These are phyloP conservation scores for Neopestalotiopsis rosae DNA, from an alignment of 2,329 filamentous ascomycete genomes.

Conservation along the genomic window DNA sequence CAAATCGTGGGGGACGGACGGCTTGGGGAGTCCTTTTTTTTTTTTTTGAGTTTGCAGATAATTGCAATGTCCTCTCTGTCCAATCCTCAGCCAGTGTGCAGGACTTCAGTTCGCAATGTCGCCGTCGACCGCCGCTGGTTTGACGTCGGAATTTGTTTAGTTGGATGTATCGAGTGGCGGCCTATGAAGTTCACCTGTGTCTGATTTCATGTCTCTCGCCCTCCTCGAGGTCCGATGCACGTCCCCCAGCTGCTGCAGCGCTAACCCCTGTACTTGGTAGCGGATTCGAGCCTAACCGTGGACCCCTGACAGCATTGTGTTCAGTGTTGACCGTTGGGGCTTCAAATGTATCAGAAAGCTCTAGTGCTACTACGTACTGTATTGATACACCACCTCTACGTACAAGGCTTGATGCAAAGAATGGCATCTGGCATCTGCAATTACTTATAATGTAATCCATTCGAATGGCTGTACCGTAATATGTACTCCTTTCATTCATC, in stretches of 20 bases:
- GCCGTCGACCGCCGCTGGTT: neutral
- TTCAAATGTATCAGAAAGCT: neutral
- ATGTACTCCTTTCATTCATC: no score
- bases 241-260: neutral
- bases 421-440: no score
- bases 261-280: slow-evolving; percentile 10
- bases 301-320: neutral
- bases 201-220: neutral
- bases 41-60: neutral
- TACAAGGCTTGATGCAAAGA: no score
- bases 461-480: no score
- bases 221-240: slow-evolving; percentile 6
- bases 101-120: neutral
- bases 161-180: neutral
- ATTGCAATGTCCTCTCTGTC: neutral
- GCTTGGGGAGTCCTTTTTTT: neutral
- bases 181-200: neutral
- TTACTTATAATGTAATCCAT: no score
- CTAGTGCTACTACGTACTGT: neutral
- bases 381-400: neutral
- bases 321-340: neutral
- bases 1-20: neutral
- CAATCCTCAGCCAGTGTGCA: neutral
- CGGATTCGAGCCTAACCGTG: slow-evolving; percentile 12
- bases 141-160: neutral